These are phyloP conservation scores for Lipomyces orientalis DNA, from an alignment of 805 yeast genomes.

Conservation along the genomic window DNA sequence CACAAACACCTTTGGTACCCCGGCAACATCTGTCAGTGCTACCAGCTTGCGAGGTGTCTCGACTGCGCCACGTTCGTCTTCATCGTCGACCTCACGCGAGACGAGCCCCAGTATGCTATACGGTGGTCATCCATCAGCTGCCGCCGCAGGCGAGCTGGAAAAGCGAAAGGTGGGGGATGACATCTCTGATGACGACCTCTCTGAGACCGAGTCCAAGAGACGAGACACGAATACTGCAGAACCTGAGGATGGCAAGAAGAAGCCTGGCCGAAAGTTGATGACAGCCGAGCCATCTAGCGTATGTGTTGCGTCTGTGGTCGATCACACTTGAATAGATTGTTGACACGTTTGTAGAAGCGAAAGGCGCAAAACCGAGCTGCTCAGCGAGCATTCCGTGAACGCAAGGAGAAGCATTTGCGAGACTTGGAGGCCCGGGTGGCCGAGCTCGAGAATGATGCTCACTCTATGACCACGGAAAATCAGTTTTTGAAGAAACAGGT, in stretches of 20 bases:
- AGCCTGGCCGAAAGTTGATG: slow-evolving; percentile 84
- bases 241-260: slow-evolving; percentile 44
- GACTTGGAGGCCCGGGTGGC: slow-evolving; percentile 82
- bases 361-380: slow-evolving; percentile 98
- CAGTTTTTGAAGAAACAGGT: slow-evolving; percentile 79
- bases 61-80: neutral
- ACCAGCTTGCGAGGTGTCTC: neutral
- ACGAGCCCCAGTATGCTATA: neutral
- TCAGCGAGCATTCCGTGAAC: slow-evolving; percentile 95
- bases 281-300: slow-evolving; percentile 74
- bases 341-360: slow-evolving; percentile 56
- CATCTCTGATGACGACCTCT: slow-evolving; percentile 33
- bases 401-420: slow-evolving; percentile 85
- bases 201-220: slow-evolving; percentile 35
- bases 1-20: neutral
- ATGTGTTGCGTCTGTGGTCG: neutral
- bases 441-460: slow-evolving; percentile 71
- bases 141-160: slow-evolving; percentile 9
- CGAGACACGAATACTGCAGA: slow-evolving; percentile 29
- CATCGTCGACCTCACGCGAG: neutral
- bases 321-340: neutral
- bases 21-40: neutral
- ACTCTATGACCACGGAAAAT: slow-evolving; percentile 71
- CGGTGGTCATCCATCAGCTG: neutral
- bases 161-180: slow-evolving; percentile 34